These are phyloP conservation scores for Zygotorulaspora danielsina DNA, from an alignment of 805 yeast genomes.

Conservation along the genomic window DNA sequence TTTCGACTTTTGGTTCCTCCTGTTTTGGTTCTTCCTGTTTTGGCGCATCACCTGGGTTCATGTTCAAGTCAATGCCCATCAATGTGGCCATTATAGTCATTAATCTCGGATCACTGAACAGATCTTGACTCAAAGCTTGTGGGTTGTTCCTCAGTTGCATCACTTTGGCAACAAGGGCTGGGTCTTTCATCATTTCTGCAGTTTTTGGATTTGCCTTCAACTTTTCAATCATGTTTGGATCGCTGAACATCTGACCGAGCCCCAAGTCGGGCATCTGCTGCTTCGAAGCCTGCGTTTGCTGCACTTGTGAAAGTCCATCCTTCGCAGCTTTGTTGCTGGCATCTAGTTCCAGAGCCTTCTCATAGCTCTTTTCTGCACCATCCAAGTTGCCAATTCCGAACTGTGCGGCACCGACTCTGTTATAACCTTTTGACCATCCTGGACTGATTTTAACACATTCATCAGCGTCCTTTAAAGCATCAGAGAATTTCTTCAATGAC, in stretches of 20 bases:
- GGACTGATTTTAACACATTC: conserved; percentile 77
- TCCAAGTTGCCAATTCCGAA: conserved; percentile 80
- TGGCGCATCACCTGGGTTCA: conserved; percentile 25
- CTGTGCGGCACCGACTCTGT: conserved; percentile 89
- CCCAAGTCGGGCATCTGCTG: conserved; percentile 65
- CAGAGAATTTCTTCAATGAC: conserved; percentile 63
- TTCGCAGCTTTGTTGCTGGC: conserved; percentile 80
- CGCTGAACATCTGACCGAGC: conserved; percentile 69
- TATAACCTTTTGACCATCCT: conserved; percentile 93
- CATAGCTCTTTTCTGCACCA: conserved; percentile 65
- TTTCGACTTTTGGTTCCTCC: conserved; percentile 24
- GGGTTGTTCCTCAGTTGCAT: conserved; percentile 64
- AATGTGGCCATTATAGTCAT: conserved; percentile 84
- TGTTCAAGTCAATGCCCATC: conserved; percentile 73
- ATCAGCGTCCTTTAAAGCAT: conserved; percentile 82
- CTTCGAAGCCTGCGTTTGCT: conserved; percentile 51
- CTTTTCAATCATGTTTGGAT: conserved; percentile 72
- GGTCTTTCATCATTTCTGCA: conserved; percentile 81
- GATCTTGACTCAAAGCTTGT: conserved; percentile 60
- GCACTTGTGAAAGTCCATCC: conserved; percentile 71
- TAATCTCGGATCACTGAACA: conserved; percentile 76
- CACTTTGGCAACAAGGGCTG: conserved; percentile 66
- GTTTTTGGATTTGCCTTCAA: conserved; percentile 83
- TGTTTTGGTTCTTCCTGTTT: conserved; percentile 28
- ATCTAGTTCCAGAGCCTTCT: conserved; percentile 78